These are phyloP conservation scores for Pythium plurisporium DNA, from an alignment of 352 stramenopile genomes.

Conservation along the genomic window DNA sequence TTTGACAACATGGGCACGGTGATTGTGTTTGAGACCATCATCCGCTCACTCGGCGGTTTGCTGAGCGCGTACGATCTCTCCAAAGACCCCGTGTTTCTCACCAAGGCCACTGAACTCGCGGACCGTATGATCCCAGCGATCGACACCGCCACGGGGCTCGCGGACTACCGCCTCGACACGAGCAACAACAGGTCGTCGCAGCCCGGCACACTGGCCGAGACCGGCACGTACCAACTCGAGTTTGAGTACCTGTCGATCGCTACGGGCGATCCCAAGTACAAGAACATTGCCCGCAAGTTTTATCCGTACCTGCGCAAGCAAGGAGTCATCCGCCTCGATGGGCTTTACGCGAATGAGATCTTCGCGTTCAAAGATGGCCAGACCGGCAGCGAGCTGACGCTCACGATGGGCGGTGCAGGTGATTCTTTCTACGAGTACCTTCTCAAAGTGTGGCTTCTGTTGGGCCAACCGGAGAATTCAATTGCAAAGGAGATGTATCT, in stretches of 20 bases:
- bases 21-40: constrained; percentile 99
- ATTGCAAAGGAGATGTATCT: constrained; percentile 90
- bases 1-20: constrained; percentile 83
- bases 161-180: constrained; percentile 87
- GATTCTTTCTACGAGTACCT: constrained; percentile 99
- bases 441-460: constrained; percentile 96
- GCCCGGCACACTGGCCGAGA: constrained; percentile 40
- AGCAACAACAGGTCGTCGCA: constrained; percentile 57
- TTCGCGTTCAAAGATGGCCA: constrained; percentile 23
- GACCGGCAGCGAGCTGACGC: constrained; percentile 3
- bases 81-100: constrained; percentile 80
- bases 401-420: constrained; percentile 86
- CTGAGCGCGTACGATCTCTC: constrained; percentile 95
- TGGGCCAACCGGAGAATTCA: constrained; percentile 55
- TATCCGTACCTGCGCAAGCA: constrained; percentile 33
- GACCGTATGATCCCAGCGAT: constrained; percentile 89
- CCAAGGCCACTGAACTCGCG: constrained; percentile 92
- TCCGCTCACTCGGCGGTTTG: constrained; percentile 96
- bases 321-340: constrained; percentile 53
- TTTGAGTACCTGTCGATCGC: constrained; percentile 72
- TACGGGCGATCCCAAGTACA: constrained; percentile 76
- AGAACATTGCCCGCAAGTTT: constrained; percentile 56
- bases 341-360: constrained; percentile 88
- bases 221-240: constrained; percentile 86
- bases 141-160: constrained; percentile 84